Percentiles rank a stretch among this genome's conserved stretches.
Conservation (phyloP, 2,329 filamentous ascomycete genomes). For the Clathrospora elynae region DNA sequence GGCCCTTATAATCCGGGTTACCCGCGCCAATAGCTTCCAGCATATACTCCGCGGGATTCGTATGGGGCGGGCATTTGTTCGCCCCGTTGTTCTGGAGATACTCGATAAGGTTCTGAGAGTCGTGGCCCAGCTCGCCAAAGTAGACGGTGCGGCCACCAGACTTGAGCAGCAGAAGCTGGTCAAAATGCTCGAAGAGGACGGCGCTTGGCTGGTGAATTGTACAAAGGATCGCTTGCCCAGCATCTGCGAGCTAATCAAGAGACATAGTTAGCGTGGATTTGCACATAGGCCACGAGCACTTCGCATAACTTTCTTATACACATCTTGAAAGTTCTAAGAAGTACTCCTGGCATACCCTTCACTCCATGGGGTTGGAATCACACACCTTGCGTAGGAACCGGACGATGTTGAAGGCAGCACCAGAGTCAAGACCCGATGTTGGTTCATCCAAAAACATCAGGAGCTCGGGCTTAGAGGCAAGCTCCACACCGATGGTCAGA, state of each 20-base stretch:
- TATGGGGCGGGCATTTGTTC: constrained; percentile 56
- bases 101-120: constrained; percentile 49
- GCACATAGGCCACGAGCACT: not conserved
- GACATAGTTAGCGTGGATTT: not conserved
- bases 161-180: constrained; percentile 67
- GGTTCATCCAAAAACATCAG: constrained; percentile 80
- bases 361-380: not conserved
- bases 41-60: constrained; percentile 62
- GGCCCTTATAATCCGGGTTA: constrained; percentile 51
- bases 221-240: constrained; percentile 69
- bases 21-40: constrained; percentile 54
- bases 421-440: constrained; percentile 73
- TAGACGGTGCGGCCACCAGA: constrained; percentile 69
- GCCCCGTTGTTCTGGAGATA: constrained; percentile 62
- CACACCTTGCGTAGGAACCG: constrained; percentile 64
- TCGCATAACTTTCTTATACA: not conserved
- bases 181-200: constrained; percentile 69
- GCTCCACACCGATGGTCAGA: constrained; percentile 66
- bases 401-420: constrained; percentile 69
- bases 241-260: constrained; percentile 59
- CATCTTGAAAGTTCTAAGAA: not conserved
- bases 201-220: constrained; percentile 75
- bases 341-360: not conserved
- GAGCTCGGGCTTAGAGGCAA: constrained; percentile 69
- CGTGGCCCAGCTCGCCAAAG: constrained; percentile 63